Evolutionary conservation across 108 stramenopile genomes (phyloP).

Genomic region (Mediolabrus comicus): DNA sequence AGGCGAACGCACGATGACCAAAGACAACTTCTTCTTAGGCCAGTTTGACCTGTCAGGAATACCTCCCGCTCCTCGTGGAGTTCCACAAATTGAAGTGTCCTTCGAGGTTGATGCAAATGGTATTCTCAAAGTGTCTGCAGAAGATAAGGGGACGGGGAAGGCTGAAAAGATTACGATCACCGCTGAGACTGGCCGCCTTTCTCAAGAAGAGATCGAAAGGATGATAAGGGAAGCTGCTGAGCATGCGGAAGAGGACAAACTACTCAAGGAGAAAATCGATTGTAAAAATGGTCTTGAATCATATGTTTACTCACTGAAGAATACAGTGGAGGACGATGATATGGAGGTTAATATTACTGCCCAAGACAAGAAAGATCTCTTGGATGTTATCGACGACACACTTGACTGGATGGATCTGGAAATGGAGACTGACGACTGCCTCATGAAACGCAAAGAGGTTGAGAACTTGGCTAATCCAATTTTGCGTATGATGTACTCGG

Average conservation of each 20-base stretch:
- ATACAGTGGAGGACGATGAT: conserved; percentile 66
- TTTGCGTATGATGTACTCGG: conserved; percentile 26
- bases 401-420: conserved; percentile 76
- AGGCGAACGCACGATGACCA: conserved; percentile 95
- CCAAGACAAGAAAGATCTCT: conserved; percentile 63
- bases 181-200: conserved; percentile 69
- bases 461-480: conserved; percentile 73
- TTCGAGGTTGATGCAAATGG: conserved; percentile 95
- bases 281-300: conserved; percentile 62
- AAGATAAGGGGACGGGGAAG: conserved; percentile 89
- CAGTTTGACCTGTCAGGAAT: conserved; percentile 94
- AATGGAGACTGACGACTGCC: conserved; percentile 58
- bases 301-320: conserved; percentile 70
- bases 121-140: conserved; percentile 90
- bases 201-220: conserved; percentile 69
- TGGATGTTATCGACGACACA: conserved; percentile 57
- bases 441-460: conserved; percentile 69
- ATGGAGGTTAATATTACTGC: conserved; percentile 47
- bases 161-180: conserved; percentile 76
- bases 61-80: conserved; percentile 92
- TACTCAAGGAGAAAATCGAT: conserved; percentile 56
- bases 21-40: conserved; percentile 78
- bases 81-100: conserved; percentile 90
- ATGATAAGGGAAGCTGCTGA: conserved; percentile 79
- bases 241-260: conserved; percentile 70